Percentiles rank a stretch among this genome's conserved stretches.
Evolutionary conservation across 2,329 filamentous ascomycete species (phyloP).

Genomic region (Hirsutella rhossiliensis): DNA sequence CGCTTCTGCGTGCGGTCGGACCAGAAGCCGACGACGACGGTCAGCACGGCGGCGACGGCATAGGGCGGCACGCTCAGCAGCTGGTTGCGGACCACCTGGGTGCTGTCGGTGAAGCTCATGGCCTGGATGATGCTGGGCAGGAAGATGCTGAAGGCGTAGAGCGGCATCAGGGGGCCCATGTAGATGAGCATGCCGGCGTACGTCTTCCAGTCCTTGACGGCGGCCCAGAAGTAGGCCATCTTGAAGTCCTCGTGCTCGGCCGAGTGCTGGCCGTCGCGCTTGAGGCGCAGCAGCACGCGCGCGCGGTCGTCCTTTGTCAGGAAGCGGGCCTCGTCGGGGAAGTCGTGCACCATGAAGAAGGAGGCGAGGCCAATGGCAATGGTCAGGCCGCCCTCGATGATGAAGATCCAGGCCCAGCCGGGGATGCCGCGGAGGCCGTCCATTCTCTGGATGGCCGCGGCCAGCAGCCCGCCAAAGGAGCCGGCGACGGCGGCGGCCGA

Average conservation of each 20-base stretch:
- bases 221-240: constrained; percentile 58
- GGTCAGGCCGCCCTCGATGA: constrained; percentile 59
- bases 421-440: constrained; percentile 43
- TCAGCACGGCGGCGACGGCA: constrained; percentile 22
- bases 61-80: constrained; percentile 36
- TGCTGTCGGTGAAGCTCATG: constrained; percentile 27
- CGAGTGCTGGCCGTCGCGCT: constrained; percentile 60
- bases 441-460: constrained; percentile 61
- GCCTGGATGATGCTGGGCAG: constrained; percentile 63
- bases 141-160: constrained; percentile 70
- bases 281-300: constrained; percentile 60
- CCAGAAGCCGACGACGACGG: constrained; percentile 41
- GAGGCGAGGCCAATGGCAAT: constrained; percentile 54
- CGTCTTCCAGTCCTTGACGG: constrained; percentile 75
- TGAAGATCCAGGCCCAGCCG: constrained; percentile 56
- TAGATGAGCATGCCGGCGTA: constrained; percentile 65
- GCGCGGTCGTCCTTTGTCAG: constrained; percentile 56
- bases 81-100: constrained; percentile 23
- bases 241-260: constrained; percentile 66
- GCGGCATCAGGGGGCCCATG: constrained; percentile 60
- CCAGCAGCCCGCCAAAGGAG: constrained; percentile 63
- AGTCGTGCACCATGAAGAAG: constrained; percentile 75
- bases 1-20: constrained; percentile 64
- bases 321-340: constrained; percentile 65
- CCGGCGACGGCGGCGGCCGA: constrained; percentile 70